phyloP scores from a whole-genome alignment of 176 grass and related monocot species.

The Ensete glaucum region DNA sequence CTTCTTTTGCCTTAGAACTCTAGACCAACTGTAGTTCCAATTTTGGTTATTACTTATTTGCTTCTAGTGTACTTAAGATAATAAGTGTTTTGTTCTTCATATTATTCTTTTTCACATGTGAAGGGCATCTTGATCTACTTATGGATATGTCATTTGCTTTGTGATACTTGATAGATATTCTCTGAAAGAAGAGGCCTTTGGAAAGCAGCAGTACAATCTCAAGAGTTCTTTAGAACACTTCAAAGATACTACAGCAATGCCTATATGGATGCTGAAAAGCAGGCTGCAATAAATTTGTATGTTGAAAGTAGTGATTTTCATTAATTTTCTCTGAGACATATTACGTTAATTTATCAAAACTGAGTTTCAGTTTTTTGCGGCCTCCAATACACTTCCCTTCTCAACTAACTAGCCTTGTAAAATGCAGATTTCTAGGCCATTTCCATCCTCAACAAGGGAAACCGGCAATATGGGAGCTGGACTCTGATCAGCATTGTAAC shows the following conservation, averaged over 20 bases:
- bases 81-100: not conserved
- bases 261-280: constrained; percentile 86
- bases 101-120: not conserved
- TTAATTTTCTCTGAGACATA: not conserved
- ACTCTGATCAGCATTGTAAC: constrained; percentile 42
- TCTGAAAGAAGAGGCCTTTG: constrained; percentile 80
- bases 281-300: constrained; percentile 94
- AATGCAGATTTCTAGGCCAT: constrained; percentile 79
- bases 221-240: constrained; percentile 83
- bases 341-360: constrained; percentile 15
- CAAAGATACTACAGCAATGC: constrained; percentile 93
- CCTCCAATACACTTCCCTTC: not conserved
- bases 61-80: not conserved
- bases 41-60: not conserved
- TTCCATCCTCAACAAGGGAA: constrained; percentile 66
- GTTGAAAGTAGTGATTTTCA: constrained; percentile 17
- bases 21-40: not conserved
- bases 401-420: constrained; percentile 1
- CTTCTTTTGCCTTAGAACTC: not conserved
- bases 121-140: constrained; percentile 1
- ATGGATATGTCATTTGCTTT: constrained; percentile 24
- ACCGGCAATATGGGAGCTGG: constrained; percentile 76
- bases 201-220: constrained; percentile 64
- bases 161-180: constrained; percentile 64
- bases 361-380: constrained; percentile 4